These are phyloP conservation scores for Diaporthe batatas DNA, from an alignment of 2,329 filamentous ascomycete species.

Conservation along the genomic window DNA sequence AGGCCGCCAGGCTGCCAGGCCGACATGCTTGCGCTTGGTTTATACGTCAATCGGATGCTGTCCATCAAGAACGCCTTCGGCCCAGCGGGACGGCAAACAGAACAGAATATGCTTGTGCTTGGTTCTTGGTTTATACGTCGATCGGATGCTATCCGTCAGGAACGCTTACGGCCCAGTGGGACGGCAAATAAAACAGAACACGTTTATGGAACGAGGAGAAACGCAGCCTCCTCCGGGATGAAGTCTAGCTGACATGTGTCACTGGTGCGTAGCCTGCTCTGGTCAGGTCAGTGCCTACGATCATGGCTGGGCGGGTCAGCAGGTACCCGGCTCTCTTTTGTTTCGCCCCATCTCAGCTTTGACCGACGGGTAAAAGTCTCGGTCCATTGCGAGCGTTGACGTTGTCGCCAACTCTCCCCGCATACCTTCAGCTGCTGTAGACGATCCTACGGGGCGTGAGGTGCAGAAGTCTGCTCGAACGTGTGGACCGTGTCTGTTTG, in stretches of 20 bases:
- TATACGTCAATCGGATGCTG: background rate
- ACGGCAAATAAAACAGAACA: slow-evolving; percentile 24
- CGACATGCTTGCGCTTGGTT: background rate
- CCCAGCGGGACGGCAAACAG: slow-evolving; percentile 9
- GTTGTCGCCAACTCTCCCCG: background rate
- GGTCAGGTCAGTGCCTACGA: slow-evolving; percentile 12
- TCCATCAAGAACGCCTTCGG: background rate
- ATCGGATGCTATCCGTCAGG: no score
- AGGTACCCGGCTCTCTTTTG: slow-evolving; percentile 8
- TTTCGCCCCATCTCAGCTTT: slow-evolving; percentile 28
- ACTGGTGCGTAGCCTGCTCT: slow-evolving; percentile 15
- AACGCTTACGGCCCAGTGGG: background rate
- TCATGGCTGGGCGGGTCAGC: slow-evolving; percentile 11
- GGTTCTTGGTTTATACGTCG: no score
- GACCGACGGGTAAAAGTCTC: slow-evolving; percentile 23
- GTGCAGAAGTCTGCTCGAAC: slow-evolving; percentile 20
- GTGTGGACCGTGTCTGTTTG: background rate
- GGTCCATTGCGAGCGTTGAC: slow-evolving; percentile 6
- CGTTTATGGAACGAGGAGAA: background rate
- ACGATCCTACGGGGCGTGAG: background rate
- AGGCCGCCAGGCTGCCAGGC: background rate
- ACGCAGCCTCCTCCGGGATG: slow-evolving; percentile 21
- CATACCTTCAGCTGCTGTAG: background rate
- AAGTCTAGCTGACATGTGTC: slow-evolving; percentile 28
- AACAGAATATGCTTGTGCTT: slow-evolving; percentile 19